Percentiles rank a stretch among this genome's conserved stretches.
These are phyloP conservation scores for Echium plantagineum DNA, from an alignment of 257 asterid species.

Conservation along the genomic window DNA sequence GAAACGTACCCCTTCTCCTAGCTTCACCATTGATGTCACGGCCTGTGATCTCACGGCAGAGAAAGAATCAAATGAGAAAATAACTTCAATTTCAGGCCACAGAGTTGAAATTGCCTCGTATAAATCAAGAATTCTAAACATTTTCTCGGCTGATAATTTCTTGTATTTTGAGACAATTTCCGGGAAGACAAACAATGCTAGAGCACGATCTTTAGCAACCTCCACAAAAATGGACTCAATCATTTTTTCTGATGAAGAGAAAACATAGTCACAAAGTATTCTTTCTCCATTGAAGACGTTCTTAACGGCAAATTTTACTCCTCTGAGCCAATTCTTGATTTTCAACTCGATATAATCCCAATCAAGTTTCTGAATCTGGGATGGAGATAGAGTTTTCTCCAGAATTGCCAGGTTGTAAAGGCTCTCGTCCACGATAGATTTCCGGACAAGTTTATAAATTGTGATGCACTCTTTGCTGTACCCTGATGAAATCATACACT, in stretches of 20 bases:
- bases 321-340: constrained; percentile 43
- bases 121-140: constrained; percentile 58
- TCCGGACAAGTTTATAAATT: constrained; percentile 47
- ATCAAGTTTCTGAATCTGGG: constrained; percentile 64
- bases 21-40: constrained; percentile 39
- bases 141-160: constrained; percentile 66
- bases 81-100: constrained; percentile 52
- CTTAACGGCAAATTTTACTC: constrained; percentile 40
- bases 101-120: constrained; percentile 58
- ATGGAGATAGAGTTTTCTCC: constrained; percentile 27
- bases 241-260: constrained; percentile 42
- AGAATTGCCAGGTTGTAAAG: constrained; percentile 54
- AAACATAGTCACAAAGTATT: constrained; percentile 53
- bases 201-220: constrained; percentile 43
- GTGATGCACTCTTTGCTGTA: constrained; percentile 54
- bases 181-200: constrained; percentile 37
- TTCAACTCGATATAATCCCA: constrained; percentile 51
- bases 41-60: constrained; percentile 47
- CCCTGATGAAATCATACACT: constrained; percentile 60
- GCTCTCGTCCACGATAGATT: constrained; percentile 68
- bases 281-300: constrained; percentile 56
- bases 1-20: constrained; percentile 52
- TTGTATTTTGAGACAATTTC: constrained; percentile 42
- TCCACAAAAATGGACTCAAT: constrained; percentile 58
- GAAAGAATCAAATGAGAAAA: constrained; percentile 40